A percentile compares a stretch with the other conserved stretches of the same genome.
Evolutionary conservation across 2,329 filamentous ascomycete genomes (phyloP).

Genomic region (Cadophora malorum): DNA sequence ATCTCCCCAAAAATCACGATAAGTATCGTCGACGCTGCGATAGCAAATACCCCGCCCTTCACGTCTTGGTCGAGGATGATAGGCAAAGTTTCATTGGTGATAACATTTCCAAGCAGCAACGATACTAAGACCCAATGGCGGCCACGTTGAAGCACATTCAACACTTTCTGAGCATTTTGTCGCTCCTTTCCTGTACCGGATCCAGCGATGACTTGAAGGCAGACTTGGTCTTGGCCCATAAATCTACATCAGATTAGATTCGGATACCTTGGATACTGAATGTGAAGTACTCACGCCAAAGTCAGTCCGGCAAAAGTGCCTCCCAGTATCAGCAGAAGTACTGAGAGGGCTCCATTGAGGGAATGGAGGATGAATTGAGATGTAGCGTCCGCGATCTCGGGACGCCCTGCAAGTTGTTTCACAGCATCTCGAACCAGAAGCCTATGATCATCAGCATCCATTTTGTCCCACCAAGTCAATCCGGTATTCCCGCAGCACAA

Average conservation of each 20-base stretch:
- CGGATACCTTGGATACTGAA: neutral
- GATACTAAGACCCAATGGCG: conserved; percentile 98
- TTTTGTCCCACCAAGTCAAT: neutral
- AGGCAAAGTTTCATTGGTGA: conserved; percentile 93
- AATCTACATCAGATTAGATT: conserved; percentile 34
- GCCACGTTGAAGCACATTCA: conserved; percentile 79
- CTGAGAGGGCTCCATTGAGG: conserved; percentile 28
- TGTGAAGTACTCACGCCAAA: conserved; percentile 65
- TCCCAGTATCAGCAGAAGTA: conserved; percentile 63
- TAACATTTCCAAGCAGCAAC: conserved; percentile 89
- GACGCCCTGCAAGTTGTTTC: conserved; percentile 16
- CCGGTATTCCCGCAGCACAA: neutral
- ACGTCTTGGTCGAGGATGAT: conserved; percentile 92
- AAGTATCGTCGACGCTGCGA: conserved; percentile 33
- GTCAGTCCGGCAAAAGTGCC: conserved; percentile 94
- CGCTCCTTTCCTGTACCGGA: conserved; percentile 82
- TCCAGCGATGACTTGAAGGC: conserved; percentile 87
- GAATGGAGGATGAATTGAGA: conserved; percentile 22
- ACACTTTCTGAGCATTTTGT: conserved; percentile 80
- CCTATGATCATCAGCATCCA: conserved; percentile 12
- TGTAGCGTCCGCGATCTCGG: conserved; percentile 21
- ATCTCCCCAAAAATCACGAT: conserved; percentile 95
- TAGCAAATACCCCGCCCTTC: conserved; percentile 77
- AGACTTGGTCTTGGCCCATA: conserved; percentile 81
- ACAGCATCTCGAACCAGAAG: conserved; percentile 25